Evolutionary conservation across 768 basidiomycete genomes (phyloP), one percentile per base, ranked within the genome.

Genomic region (Lentinula sp.): DNA sequence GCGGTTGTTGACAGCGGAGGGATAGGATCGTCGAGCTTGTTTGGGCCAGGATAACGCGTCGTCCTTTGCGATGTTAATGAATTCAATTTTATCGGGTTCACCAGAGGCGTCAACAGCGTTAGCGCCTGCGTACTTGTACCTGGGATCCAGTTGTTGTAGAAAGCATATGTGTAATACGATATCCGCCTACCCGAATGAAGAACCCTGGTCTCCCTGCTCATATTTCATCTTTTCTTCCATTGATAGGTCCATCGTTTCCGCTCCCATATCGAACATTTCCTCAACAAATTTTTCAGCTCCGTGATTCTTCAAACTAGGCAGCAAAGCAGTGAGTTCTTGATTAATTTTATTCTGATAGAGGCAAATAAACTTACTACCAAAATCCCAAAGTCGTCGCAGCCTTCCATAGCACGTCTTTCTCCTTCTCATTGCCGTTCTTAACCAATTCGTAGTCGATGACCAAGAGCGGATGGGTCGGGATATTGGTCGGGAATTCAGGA

Each of bases 321-420:
- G 16, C 7, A 12, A 32, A 6, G 13, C 18, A n/a, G 18, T 33
- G 28, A 4, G 49, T 18, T 41, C 3, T 20, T 32, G 37, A 9
- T 6, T 39, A 3, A 4, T 9, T 8, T 9, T 12, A 52, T 52
- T 2, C 18, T 20, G 18, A 35, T n/a, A 13, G 39, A 52, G 16
- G 60, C 8, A 36, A 33, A 39, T 46, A 0, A 51, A 76, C 78
- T 65, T 63, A 79, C 77, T 80, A 81, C 76, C 80, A 82, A 66
- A 81, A 82, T 6, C 81, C 80, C n/a, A 79, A 69, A 35, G 71
- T 67, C 0, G 75, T 79, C 37, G 74, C 76, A 0, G 79, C 80
- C 18, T 69, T 64, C 75, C 76, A 80, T 5, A 82, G 71, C 23
- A 61, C 67, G 23, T 77, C 72, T 15, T 75, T 69, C 66, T 81